A percentile compares a stretch with the other conserved stretches of the same genome.
Conservation (phyloP, 805 yeast species). For the Monosporozyma aerobia region DNA sequence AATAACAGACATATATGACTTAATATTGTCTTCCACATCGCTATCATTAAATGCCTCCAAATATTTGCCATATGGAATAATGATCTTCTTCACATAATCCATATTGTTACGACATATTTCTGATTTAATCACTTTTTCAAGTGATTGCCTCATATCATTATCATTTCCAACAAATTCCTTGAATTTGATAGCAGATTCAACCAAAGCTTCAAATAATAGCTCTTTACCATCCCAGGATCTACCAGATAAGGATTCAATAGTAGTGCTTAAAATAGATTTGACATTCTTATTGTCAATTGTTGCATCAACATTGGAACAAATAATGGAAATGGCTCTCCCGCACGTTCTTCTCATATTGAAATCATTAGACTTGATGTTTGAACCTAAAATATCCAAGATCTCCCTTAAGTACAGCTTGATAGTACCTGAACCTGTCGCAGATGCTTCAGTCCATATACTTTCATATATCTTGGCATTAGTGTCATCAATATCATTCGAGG, state of each 20-base stretch:
- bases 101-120: constrained; percentile 65
- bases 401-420: constrained; percentile 62
- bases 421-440: constrained; percentile 66
- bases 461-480: constrained; percentile 43
- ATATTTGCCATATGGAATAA: constrained; percentile 46
- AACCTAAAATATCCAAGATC: constrained; percentile 44
- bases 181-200: constrained; percentile 44
- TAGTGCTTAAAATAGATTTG: constrained; percentile 38
- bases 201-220: constrained; percentile 58
- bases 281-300: constrained; percentile 23
- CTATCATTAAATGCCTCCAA: constrained; percentile 30
- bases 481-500: constrained; percentile 52
- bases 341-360: constrained; percentile 61
- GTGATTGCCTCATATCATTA: constrained; percentile 27
- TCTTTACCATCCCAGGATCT: constrained; percentile 89
- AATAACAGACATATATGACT: constrained; percentile 26
- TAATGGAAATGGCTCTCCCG: constrained; percentile 55
- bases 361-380: constrained; percentile 45
- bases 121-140: constrained; percentile 38
- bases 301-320: constrained; percentile 40
- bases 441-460: constrained; percentile 67
- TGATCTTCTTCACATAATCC: constrained; percentile 49
- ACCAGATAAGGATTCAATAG: constrained; percentile 59
- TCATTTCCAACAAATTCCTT: constrained; percentile 26
- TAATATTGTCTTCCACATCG: constrained; percentile 1